Conservation (phyloP, 257 asterid species). For the Capsicum baccatum region DNA sequence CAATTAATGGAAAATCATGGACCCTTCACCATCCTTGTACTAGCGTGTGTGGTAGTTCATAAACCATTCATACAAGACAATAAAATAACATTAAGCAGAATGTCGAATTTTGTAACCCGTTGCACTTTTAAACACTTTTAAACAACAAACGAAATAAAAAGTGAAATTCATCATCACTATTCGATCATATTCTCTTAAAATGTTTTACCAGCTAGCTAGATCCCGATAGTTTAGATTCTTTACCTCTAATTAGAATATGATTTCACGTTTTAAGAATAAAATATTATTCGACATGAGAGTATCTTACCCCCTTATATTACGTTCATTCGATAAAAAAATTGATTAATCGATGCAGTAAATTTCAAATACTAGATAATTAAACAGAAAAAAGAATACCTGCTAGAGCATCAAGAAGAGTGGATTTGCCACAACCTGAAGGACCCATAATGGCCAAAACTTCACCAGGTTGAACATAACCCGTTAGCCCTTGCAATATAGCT, state of each 20-base stretch:
- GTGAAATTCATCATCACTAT: too few relatives aligned
- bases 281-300: too few relatives aligned
- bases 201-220: too few relatives aligned
- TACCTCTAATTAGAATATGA: neutral
- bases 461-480: conserved; percentile 63
- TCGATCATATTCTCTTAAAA: too few relatives aligned
- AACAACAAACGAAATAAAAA: too few relatives aligned
- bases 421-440: conserved; percentile 74
- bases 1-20: neutral
- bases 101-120: too few relatives aligned
- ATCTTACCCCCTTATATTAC: too few relatives aligned
- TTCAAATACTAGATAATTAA: neutral
- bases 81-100: too few relatives aligned
- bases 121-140: too few relatives aligned
- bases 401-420: conserved; percentile 68
- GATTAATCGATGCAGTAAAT: neutral
- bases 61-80: neutral
- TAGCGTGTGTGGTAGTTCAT: neutral
- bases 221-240: neutral
- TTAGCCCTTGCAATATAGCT: conserved; percentile 53
- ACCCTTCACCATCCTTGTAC: neutral
- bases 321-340: too few relatives aligned
- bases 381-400: conserved; percentile 41
- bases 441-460: conserved; percentile 66
- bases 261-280: neutral